Base-by-base conservation (phyloP, 164 flowering plant genomes). In the Aristolochia contorta region DNA sequence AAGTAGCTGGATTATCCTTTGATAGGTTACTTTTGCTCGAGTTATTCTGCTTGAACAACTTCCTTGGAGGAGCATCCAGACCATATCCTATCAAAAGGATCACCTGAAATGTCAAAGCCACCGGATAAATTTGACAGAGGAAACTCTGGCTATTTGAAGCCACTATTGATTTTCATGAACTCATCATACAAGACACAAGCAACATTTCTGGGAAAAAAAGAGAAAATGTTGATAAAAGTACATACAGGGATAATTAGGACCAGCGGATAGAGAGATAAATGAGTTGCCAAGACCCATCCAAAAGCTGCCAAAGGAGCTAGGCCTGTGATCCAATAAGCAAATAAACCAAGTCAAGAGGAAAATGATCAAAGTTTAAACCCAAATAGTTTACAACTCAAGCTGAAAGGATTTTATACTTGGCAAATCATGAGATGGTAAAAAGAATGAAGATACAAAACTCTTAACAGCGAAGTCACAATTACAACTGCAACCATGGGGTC, bases 211-310 rank as follows among this genome's bases (percentile, higher is more conserved):
- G 43, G 43, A 47, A 53, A 27, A 49, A 59, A 47, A 24, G 59
- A 22, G 2, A 45, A 32, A 48, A 51, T 27, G 30, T 27, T 64
- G 51, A 58, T 65, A 27, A 56, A 45, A 62, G 64, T 12, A 37
- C 76, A 56, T 84, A 94, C 97, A 54, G 96, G 99, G 63, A 94
- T 77, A 15, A 86, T 63, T n/a, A 91, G 72, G 65, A 84, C 67
- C 37, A 74, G 78, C 45, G 97, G 97, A 77, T 88, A 94, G 54
- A 94, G 84, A 63, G 97, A 90, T 56, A 94, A 69, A 79, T 94
- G 99, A 16, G 93, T 76, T 33, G 96, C 87, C 68, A 83, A 51
- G 61, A 85, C 91, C 92, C 94, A 94, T 64, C 89, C 99, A 82
- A 94, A 86, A 59, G 97, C 97, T 49, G 99, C 95, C 82, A 94